Conservation (phyloP, 2,329 filamentous ascomycete species). For the Penicillium sp. region DNA sequence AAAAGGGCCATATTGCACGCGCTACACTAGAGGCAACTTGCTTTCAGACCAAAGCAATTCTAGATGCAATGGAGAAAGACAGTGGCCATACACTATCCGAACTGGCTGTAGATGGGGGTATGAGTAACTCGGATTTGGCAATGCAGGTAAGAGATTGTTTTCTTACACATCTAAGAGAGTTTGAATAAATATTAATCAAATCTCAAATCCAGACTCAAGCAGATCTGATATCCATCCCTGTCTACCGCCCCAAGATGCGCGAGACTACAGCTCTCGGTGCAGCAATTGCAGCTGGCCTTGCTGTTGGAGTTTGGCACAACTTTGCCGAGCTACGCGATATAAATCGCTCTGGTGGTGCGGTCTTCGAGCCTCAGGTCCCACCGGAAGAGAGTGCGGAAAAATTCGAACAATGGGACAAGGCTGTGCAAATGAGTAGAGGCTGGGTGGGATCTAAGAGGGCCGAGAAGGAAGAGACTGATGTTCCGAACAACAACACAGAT, state of each 20-base stretch:
- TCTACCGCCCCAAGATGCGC: slow-evolving; percentile 82
- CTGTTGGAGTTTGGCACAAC: slow-evolving; percentile 72
- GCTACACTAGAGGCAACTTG: slow-evolving; percentile 88
- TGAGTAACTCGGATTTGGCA: slow-evolving; percentile 82
- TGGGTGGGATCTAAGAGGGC: slow-evolving; percentile 49
- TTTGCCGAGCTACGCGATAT: slow-evolving; percentile 72
- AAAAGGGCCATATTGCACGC: slow-evolving; percentile 81
- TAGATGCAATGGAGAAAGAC: slow-evolving; percentile 90
- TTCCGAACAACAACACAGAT: neutral
- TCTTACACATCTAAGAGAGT: slow-evolving; percentile 12
- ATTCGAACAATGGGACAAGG: slow-evolving; percentile 69
- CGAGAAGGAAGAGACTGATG: neutral
- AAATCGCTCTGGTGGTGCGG: slow-evolving; percentile 66
- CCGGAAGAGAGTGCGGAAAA: slow-evolving; percentile 56
- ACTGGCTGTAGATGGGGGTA: slow-evolving; percentile 82
- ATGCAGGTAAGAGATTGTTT: slow-evolving; percentile 64
- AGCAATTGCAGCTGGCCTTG: slow-evolving; percentile 83
- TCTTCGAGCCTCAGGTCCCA: slow-evolving; percentile 66
- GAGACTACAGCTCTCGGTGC: slow-evolving; percentile 88
- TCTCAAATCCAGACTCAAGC: slow-evolving; percentile 62
- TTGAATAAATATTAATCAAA: slow-evolving; percentile 5
- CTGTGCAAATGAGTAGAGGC: slow-evolving; percentile 71
- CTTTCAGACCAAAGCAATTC: slow-evolving; percentile 87
- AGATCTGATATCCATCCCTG: slow-evolving; percentile 78
- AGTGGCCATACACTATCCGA: slow-evolving; percentile 73